Evolutionary conservation across 371 early-diverging fungal genomes (phyloP), one percentile per base, ranked within the genome.

Genomic region (Nematocida ironsii): DNA sequence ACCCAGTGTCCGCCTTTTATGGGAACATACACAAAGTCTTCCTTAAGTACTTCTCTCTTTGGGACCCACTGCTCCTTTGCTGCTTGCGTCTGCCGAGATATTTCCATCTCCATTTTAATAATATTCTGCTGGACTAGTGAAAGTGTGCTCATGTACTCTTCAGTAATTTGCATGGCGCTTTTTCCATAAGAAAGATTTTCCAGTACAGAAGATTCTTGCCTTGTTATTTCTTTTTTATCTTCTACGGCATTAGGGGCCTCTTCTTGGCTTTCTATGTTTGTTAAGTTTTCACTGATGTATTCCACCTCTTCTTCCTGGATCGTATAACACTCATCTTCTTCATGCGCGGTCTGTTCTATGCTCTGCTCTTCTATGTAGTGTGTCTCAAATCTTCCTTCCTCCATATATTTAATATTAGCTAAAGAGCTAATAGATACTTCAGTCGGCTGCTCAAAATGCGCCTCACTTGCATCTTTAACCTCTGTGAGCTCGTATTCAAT

Each of bases 21-120:
- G 6, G 72, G 55, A 54, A 50, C 23, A 45, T 54, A 61, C 13
- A 56, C 18, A 72, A 52, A 61, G 20, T 72, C 72, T 39, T 60
- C 56, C 33, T 64, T 57, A 13, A 64, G 45, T 39, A 64, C 42
- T 23, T 64, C 48, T 52, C 44, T 69, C 25, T 44, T 78, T 58
- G 80, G 80, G 9, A 45, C 44, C 80, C 80, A 78, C 60, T 78
- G 69, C 6, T 56, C 44, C 39, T 70, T 44, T 45, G 80, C 80
- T 18, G 50, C 69, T 58, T 55, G 20, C 7, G 68, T 25, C 80
- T 78, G 80, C 61, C 57, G 50, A 61, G 71, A 48, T 7, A 78
- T 78, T 52, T 78, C 80, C 33, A 78, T 54, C 57, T 78, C 80
- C 80, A 78, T 78, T 47, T 58, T 69, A 9, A 78, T 27, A 33